Evolutionary conservation across 805 yeast species (phyloP), one percentile per base, ranked within the genome.

Genomic region (Myxozyma geophila): DNA sequence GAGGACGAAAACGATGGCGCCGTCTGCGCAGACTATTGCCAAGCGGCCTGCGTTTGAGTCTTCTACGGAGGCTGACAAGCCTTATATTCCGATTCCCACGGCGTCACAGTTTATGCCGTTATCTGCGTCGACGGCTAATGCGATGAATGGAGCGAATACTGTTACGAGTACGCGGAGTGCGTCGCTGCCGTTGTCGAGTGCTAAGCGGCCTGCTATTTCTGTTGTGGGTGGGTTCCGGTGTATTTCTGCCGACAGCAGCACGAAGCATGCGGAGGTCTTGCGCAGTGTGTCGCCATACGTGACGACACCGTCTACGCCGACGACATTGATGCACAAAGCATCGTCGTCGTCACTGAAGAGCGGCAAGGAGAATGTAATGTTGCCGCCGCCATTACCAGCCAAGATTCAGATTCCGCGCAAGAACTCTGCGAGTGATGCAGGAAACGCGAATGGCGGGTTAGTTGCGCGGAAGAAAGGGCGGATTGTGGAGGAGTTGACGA

Each of bases 191-290:
- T 28, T 54, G 13, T 59, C 67, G 21, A 44, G 37, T 36, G 41
- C 65, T 15, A 44, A 41, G 50, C 47, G 46, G 21, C 62, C 58
- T 7, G 50, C 49, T 19, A 47, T 59, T 36, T 64, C 68, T 2
- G 60, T 61, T 19, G 63, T 65, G 6, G 69, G 69, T 7, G 69
- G 69, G 12, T 66, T 66, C 54, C 28, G 69, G 36, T 62, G 67
- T 52, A 63, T 66, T 19, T 52, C 60, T 10, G 68, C 66, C 7
- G 68, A 64, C 33, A 49, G 58, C 10, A 36, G 41, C 19, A 39
- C n/a, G 21, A 52, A 59, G 50, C 67, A 64, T 33, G 60, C 68
- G 2, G 57, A 58, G 17, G 59, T 54, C 0, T 43, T 64, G 41
- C 65, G 68, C 1, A 37, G 60, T 10, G 55, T 64, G 7, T 64